These are phyloP conservation scores for Tolypocladium cylindrosporum DNA, from an alignment of 2,329 filamentous ascomycete species.

Conservation along the genomic window DNA sequence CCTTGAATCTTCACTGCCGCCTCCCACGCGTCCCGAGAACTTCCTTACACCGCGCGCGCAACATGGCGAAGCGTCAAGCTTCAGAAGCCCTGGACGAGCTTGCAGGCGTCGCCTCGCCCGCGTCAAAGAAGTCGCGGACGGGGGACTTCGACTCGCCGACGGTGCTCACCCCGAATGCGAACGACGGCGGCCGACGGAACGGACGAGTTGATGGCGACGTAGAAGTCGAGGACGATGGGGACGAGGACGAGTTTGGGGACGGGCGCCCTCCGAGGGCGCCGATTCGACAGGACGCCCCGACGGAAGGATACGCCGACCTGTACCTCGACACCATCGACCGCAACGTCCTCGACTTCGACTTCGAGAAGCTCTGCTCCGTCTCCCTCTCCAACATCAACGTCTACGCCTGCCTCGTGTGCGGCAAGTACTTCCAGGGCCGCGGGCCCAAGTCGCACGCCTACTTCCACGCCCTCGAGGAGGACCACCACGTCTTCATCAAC, in stretches of 20 bases:
- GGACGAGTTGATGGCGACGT: slow-evolving; percentile 8
- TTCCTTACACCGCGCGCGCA: neutral
- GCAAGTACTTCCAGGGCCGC: slow-evolving; percentile 93
- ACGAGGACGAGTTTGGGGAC: slow-evolving; percentile 30
- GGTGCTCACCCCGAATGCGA: neutral
- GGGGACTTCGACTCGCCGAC: slow-evolving; percentile 33
- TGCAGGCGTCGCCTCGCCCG: slow-evolving; percentile 43
- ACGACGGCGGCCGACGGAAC: neutral
- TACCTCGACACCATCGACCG: slow-evolving; percentile 97
- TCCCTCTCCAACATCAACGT: slow-evolving; percentile 98
- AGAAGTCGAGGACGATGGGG: slow-evolving; percentile 13
- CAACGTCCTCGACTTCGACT: slow-evolving; percentile 90
- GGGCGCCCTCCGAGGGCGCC: slow-evolving; percentile 30
- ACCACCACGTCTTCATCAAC: slow-evolving; percentile 97
- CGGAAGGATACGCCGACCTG: slow-evolving; percentile 85
- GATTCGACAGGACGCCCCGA: slow-evolving; percentile 64
- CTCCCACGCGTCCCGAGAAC: neutral
- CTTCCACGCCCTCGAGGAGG: slow-evolving; percentile 90
- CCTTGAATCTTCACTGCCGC: neutral
- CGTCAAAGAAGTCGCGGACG: slow-evolving; percentile 46
- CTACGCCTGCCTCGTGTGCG: slow-evolving; percentile 93
- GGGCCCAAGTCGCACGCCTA: slow-evolving; percentile 94
- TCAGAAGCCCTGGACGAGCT: slow-evolving; percentile 51
- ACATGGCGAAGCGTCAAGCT: slow-evolving; percentile 47
- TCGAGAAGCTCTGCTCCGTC: slow-evolving; percentile 95